Evolutionary conservation across 305 asterid genomes (phyloP).

Genomic region (Fraxinus sp.): DNA sequence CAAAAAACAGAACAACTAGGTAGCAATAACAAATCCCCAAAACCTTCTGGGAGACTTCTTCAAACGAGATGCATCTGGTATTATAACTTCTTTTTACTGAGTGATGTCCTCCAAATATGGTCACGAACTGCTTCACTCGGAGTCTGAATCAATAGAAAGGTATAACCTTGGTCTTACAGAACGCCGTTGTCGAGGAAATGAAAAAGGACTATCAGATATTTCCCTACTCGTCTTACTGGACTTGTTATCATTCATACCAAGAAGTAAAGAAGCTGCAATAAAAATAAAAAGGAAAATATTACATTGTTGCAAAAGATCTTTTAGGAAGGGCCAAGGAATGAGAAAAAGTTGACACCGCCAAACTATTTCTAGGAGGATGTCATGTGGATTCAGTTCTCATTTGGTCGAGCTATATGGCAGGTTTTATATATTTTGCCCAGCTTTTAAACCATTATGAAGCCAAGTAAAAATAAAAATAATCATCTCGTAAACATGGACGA

Average conservation of each 20-base stretch:
- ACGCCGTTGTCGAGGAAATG: slow-evolving; percentile 86
- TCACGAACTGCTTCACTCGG: slow-evolving; percentile 50
- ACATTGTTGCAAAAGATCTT: background rate
- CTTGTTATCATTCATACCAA: slow-evolving; percentile 52
- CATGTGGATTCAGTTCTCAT: background rate
- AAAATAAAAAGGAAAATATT: background rate
- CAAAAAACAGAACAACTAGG: slow-evolving; percentile 34
- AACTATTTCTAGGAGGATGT: background rate
- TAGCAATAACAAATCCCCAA: slow-evolving; percentile 30
- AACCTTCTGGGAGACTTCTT: slow-evolving; percentile 23
- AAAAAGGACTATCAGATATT: slow-evolving; percentile 76
- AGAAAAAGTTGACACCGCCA: background rate
- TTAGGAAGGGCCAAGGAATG: background rate
- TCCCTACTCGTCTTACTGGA: slow-evolving; percentile 61
- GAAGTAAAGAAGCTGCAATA: slow-evolving; percentile 64
- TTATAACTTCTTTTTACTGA: slow-evolving; percentile 15
- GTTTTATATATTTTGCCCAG: background rate
- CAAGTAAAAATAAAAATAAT: background rate
- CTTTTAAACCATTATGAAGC: background rate
- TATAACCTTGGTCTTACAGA: slow-evolving; percentile 83
- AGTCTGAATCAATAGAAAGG: slow-evolving; percentile 74
- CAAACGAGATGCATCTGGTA: slow-evolving; percentile 18
- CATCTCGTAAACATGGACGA: background rate
- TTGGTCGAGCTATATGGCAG: background rate
- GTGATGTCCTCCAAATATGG: slow-evolving; percentile 22